phyloP scores from a whole-genome alignment of 164 flowering plant species.

The Magnolia changhungtana region DNA sequence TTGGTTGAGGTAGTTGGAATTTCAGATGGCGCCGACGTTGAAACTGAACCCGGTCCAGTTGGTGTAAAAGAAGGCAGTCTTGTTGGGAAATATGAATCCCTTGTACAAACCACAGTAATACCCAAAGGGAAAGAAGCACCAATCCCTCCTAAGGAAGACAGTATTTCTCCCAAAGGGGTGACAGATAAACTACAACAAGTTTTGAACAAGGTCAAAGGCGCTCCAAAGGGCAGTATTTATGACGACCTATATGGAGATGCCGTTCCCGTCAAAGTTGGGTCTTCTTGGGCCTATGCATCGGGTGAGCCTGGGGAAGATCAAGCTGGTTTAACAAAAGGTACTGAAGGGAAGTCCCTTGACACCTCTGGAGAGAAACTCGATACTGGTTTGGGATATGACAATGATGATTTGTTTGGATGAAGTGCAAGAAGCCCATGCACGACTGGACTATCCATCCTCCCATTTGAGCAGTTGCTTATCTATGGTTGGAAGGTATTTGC shows the following conservation, averaged over 20 bases:
- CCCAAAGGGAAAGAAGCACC: slow-evolving; percentile 76
- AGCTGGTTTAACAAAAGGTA: slow-evolving; percentile 24
- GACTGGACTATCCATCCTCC: neutral
- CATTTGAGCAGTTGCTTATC: neutral
- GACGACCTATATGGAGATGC: slow-evolving; percentile 92
- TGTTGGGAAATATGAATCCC: slow-evolving; percentile 94
- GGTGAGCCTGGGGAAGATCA: slow-evolving; percentile 24
- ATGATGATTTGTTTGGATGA: slow-evolving; percentile 76
- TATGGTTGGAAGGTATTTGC: slow-evolving; percentile 2
- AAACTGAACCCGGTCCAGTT: slow-evolving; percentile 91
- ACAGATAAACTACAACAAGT: slow-evolving; percentile 76
- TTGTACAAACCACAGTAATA: slow-evolving; percentile 78
- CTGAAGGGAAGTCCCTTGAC: slow-evolving; percentile 25
- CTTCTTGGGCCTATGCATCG: slow-evolving; percentile 80
- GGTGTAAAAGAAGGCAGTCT: slow-evolving; percentile 96
- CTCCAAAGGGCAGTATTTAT: slow-evolving; percentile 67
- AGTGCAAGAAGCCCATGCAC: neutral
- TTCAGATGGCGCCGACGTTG: slow-evolving; percentile 95
- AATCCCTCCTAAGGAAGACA: slow-evolving; percentile 37
- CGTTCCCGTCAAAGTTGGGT: slow-evolving; percentile 60
- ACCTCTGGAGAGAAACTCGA: slow-evolving; percentile 23
- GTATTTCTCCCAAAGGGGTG: slow-evolving; percentile 50
- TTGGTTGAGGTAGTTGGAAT: slow-evolving; percentile 85
- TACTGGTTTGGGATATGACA: slow-evolving; percentile 31
- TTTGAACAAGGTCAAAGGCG: slow-evolving; percentile 70